Base-by-base conservation (phyloP, 495 filamentous ascomycete species). In the Clavariopsis aquatica region DNA sequence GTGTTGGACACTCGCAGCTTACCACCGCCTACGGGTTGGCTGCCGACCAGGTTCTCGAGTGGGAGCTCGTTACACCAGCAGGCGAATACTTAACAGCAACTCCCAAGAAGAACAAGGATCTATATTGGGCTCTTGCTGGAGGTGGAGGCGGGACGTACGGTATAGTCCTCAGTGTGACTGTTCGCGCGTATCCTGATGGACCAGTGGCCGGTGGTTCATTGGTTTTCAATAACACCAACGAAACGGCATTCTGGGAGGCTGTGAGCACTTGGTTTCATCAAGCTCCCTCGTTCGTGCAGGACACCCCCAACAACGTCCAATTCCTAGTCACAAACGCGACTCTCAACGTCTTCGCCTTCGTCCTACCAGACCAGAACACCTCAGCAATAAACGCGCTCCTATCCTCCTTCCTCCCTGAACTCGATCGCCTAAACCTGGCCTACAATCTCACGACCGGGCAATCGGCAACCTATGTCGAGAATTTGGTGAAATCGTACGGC, bases 1-100 rank as follows among this genome's bases (percentile, higher is more conserved):
- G 79, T 12, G 84, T 83, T 12, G 84, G 84, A 0, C 80, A 84
- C 69, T 77, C 61, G 52, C 56, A 64, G 5, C 64, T 82, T 29
- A 73, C 71, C 1, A 78, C 77, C 6, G 68, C 67, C 3, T 75
- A 77, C 24, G 85, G 84, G 2, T 72, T 86, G 70, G 80, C 67
- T 3, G 79, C 80, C 2, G 83, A 87, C 55, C 80, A 85, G 43
- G 77, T 64, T 5, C 61, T 78, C 1, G 74, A 79, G 54, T 72
- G 73, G 66, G 65, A 75, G 49, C 68, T 78, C 9, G 71, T 80
- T 1, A 76, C 73, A 7, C 63, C 63, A 31, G 41, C 34, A 9
- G 62, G 63, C 2, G 12, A 49, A 6, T 49, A 56, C 6, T 15
- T 71, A 5, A 65, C 34, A 9, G 65, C 68, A 12, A 43, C 60